Evolutionary conservation across 1,139 yeast genomes (phyloP), one percentile per base, ranked within the genome.

Genomic region (Scheffersomyces segobiensis): DNA sequence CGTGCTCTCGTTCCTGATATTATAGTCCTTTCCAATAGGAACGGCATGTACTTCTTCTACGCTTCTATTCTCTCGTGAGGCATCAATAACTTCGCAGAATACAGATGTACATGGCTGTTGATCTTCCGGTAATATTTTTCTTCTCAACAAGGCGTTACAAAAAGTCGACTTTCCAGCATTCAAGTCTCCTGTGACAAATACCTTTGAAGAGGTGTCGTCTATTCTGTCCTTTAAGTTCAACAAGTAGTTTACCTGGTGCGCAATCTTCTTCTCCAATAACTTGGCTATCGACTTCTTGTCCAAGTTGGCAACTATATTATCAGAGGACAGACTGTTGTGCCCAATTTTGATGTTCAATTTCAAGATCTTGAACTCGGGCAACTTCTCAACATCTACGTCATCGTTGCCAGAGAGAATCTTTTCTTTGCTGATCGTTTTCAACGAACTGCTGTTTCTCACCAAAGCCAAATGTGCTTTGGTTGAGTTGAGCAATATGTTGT

Each of bases 71-170:
- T 88, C 93, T 52, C 85, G 80, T 3, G 74, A 67, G 12, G 95
- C 92, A 71, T 95, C 98, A 21, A 91, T 79, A 3, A 96, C 96
- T 73, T 96, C 99, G 72, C 98, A 93, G 69, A 96, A 96, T 0
- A 96, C 98, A 58, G 92, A 88, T 0, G 99, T 96, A 67, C 98
- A 93, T 0, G 99, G 99, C 68, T 96, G 97, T 70, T 96, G 99
- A 72, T 96, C 99, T 66, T 91, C 97, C 0, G 99, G 99, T 54
- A 95, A 78, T 1, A 96, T 75, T 56, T 86, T 85, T 60, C 96
- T 83, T 63, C 96, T 81, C 62, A 96, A 77, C 54, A 96, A 77
- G 0, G 98, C 96, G 70, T 96, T 96, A 74, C 99, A 96, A 66
- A 96, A 92, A 0, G 97, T 91, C 0, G 98, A 92, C 70, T 96